phyloP scores from a whole-genome alignment of 176 grass and related monocot species.

The Carex scoparia region DNA sequence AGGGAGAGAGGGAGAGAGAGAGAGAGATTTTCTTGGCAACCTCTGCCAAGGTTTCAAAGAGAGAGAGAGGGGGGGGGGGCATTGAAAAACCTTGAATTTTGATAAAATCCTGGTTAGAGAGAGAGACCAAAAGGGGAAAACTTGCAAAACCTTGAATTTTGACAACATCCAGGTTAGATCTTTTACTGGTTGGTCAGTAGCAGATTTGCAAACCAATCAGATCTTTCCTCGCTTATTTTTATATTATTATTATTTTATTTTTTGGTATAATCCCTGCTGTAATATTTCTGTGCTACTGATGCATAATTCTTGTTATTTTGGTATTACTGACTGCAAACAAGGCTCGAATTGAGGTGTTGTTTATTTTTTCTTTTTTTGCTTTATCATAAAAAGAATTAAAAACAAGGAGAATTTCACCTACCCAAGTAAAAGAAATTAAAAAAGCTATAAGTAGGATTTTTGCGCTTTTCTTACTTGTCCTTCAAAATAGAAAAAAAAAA shows the following conservation, averaged over 20 bases:
- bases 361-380: not conserved
- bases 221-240: not conserved
- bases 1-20: not conserved
- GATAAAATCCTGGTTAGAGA: not conserved
- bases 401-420: not conserved
- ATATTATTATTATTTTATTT: not conserved
- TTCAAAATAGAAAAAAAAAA: not conserved
- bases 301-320: not conserved
- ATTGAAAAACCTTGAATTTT: too few relatives aligned
- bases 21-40: not conserved
- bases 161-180: not conserved
- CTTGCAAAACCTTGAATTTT: not conserved
- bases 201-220: not conserved
- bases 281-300: not conserved
- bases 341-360: not conserved
- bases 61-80: not conserved
- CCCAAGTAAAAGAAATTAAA: not conserved
- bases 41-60: not conserved
- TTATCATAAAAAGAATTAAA: slow-evolving; percentile 18
- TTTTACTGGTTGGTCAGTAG: not conserved
- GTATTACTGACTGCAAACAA: not conserved
- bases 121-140: not conserved
- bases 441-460: not conserved
- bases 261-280: not conserved
- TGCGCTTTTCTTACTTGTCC: not conserved